phyloP scores from a whole-genome alignment of 2,329 filamentous ascomycete genomes.

The Aspergillus vadensis region DNA sequence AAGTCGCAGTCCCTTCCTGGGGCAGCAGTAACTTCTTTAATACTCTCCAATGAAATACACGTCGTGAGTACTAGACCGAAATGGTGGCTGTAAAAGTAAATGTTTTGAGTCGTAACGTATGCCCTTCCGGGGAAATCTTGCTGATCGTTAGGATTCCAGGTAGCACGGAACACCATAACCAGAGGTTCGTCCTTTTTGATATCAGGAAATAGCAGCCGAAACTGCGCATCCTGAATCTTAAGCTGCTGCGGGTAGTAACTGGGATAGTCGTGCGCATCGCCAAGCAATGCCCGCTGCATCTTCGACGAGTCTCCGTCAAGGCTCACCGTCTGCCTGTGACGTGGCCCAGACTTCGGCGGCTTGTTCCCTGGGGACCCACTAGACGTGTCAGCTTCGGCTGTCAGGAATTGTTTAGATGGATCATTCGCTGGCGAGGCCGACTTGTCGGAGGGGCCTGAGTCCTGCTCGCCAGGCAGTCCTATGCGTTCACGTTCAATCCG shows the following conservation, averaged over 20 bases:
- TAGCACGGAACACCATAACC: constrained; percentile 87
- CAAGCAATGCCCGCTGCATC: constrained; percentile 37
- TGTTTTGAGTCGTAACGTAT: constrained; percentile 81
- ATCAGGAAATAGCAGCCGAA: constrained; percentile 84
- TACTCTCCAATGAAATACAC: constrained; percentile 70
- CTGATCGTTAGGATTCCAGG: constrained; percentile 77
- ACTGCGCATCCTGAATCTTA: constrained; percentile 86
- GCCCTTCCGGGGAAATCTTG: constrained; percentile 81
- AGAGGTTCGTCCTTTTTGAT: constrained; percentile 77
- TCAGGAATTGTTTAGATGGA: constrained; percentile 25
- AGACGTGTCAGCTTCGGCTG: constrained; percentile 23
- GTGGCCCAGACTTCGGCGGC: constrained; percentile 30
- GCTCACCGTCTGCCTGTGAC: constrained; percentile 60
- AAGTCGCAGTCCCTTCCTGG: constrained; percentile 92
- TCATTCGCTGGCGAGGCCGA: constrained; percentile 30
- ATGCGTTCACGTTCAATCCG: constrained; percentile 59
- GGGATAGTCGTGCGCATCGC: constrained; percentile 62
- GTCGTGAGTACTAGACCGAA: constrained; percentile 87
- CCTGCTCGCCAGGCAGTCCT: constrained; percentile 34
- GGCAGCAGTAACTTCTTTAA: constrained; percentile 86
- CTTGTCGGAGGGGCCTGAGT: constrained; percentile 16
- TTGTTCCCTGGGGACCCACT: constrained; percentile 28
- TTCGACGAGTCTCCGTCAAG: constrained; percentile 50
- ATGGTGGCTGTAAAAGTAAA: constrained; percentile 97
- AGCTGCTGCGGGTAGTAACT: constrained; percentile 77